Percentiles rank a stretch among this genome's conserved stretches.
Conservation (phyloP, 345 rosid species). For the Heritiera littoralis region DNA sequence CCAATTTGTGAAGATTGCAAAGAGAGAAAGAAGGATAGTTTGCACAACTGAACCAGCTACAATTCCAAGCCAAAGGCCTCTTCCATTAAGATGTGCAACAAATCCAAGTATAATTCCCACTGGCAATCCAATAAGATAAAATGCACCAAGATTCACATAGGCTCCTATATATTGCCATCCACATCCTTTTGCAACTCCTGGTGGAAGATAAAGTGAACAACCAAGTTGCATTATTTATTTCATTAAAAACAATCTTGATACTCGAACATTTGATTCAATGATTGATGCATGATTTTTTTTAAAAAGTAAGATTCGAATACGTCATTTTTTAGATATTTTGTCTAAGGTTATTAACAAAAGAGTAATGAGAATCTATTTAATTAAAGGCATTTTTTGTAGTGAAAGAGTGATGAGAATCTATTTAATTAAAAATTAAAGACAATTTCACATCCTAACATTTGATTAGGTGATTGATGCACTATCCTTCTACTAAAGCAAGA, state of each 20-base stretch:
- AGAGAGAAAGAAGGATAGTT: constrained; percentile 10
- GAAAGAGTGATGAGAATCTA: too few species aligned
- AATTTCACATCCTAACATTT: too few species aligned
- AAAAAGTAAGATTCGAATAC: too few species aligned
- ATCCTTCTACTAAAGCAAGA: too few species aligned
- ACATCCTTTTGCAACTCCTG: constrained; percentile 77
- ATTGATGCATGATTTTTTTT: background rate
- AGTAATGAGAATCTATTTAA: too few species aligned
- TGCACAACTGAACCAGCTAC: constrained; percentile 23
- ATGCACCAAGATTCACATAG: constrained; percentile 53
- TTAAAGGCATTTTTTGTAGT: too few species aligned
- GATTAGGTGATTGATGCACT: too few species aligned
- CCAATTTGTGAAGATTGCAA: constrained; percentile 18
- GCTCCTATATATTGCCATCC: constrained; percentile 75
- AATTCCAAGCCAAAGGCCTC: constrained; percentile 21
- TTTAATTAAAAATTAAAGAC: too few species aligned
- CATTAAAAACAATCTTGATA: background rate
- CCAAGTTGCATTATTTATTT: background rate
- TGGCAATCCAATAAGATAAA: constrained; percentile 54
- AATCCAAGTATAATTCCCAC: constrained; percentile 53
- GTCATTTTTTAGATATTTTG: too few species aligned
- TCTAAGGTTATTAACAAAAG: too few species aligned
- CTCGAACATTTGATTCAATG: background rate
- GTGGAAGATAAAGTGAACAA: background rate
- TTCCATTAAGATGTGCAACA: background rate